Evolutionary conservation across 768 basidiomycete genomes (phyloP).

Genomic region (Mycena leptocephala): DNA sequence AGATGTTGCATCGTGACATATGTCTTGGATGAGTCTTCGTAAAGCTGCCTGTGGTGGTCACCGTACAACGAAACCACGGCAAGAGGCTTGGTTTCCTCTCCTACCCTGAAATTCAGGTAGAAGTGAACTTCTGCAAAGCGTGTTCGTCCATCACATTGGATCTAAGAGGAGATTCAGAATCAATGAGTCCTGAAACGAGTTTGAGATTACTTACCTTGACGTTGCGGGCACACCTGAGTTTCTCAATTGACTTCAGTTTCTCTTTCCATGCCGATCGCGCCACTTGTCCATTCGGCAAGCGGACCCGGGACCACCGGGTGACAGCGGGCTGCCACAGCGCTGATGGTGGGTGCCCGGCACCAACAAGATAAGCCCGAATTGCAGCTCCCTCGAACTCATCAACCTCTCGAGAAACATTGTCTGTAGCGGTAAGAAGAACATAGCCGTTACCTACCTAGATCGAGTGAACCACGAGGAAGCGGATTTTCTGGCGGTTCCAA

Average conservation of each 20-base stretch:
- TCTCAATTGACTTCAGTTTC: conserved; percentile 1
- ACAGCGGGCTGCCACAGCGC: not conserved
- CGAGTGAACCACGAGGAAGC: conserved; percentile 8
- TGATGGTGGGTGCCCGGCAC: not conserved
- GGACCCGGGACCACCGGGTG: conserved; percentile 37
- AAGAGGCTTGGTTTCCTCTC: conserved; percentile 5
- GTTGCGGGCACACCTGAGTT: conserved; percentile 36
- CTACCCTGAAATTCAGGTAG: not conserved
- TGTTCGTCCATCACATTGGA: not conserved
- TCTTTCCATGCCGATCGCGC: conserved; percentile 38
- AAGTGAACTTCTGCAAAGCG: conserved; percentile 6
- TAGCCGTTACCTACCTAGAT: conserved; percentile 37
- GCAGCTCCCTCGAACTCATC: conserved; percentile 13
- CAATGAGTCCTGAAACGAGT: not conserved
- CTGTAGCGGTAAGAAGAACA: conserved; percentile 32
- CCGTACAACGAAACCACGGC: conserved; percentile 43
- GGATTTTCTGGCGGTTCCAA: conserved; percentile 13
- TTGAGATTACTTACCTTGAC: not conserved
- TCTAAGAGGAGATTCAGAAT: not conserved
- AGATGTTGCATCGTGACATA: conserved; percentile 36
- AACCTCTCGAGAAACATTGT: conserved; percentile 24
- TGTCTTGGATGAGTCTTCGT: conserved; percentile 37
- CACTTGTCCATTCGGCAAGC: conserved; percentile 43
- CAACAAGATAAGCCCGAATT: not conserved
- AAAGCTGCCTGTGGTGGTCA: conserved; percentile 33